Base-by-base conservation (phyloP, 1,139 yeast genomes). In the Magnusiomyces tetraspermus region DNA sequence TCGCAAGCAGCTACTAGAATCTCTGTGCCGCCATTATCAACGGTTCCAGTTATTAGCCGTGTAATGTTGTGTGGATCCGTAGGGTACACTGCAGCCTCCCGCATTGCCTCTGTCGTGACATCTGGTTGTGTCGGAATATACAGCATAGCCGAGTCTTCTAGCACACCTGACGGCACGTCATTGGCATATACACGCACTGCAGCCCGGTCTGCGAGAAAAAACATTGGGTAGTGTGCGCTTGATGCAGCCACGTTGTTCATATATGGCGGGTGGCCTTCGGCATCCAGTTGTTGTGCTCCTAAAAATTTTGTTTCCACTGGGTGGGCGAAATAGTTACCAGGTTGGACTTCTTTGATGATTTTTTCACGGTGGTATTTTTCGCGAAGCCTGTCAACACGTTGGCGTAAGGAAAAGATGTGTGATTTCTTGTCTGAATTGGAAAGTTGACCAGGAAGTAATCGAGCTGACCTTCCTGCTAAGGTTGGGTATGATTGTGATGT, bases 51-150 rank as follows among this genome's bases (percentile, higher is more conserved):
- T 0, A 78, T 53, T 50, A 76, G 48, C 57, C 64, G 75, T 58
- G 83, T 83, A 47, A 82, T 73, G 0, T 80, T 73, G 60, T 81
- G 85, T 0, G 87, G 86, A 40, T 58, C 55, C 2, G 56, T 54
- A 0, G 64, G 61, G 61, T 63, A 61, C 46, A 61, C 62, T 2
- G 67, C 66, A 1, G 63, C 64, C 2, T 50, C 54, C 5, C 54
- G 49, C 59, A 57, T 56, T n/a, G 36, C 51, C 11, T 53, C 36
- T 2, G 60, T 58, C 3, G 63, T 57, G 17, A 48, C 53, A 1
- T 51, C 36, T 1, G 65, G 65, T 30, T 53, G 46, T 3, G 61
- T 58, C 22, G 57, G 58, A 19, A 62, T 45, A 8, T 45, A 23
- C 17, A 56, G 46, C 21, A 42, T 37, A 1, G 60, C 57, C 13